phyloP scores from a whole-genome alignment of 371 early-diverging fungal genomes.

The Saksenaea vasiformis region DNA sequence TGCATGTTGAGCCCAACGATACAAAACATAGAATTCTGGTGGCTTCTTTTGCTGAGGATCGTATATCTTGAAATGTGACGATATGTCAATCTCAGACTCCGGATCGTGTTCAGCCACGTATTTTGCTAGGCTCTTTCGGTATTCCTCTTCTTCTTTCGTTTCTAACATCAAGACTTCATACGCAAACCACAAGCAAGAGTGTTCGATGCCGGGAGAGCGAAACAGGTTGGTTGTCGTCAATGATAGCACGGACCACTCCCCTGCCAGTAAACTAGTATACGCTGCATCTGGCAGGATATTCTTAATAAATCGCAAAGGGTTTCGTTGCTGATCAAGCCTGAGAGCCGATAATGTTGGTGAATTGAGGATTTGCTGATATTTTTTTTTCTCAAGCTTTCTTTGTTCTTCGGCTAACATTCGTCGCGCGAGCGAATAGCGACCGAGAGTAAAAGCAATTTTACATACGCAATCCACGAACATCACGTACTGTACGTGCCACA shows the following conservation, averaged over 20 bases:
- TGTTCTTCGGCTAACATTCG: conserved; percentile 34
- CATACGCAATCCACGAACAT: conserved; percentile 36
- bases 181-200: conserved; percentile 56
- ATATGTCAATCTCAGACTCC: conserved; percentile 26
- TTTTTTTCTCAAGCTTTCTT: conserved; percentile 16
- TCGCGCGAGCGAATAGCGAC: conserved; percentile 23
- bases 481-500: conserved; percentile 38
- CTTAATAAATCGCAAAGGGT: conserved; percentile 33
- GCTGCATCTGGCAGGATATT: conserved; percentile 46
- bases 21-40: conserved; percentile 55
- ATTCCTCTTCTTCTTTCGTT: conserved; percentile 45
- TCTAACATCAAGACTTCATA: conserved; percentile 60
- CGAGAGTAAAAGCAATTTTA: conserved; percentile 28
- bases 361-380: conserved; percentile 26
- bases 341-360: conserved; percentile 21
- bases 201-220: conserved; percentile 52
- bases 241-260: conserved; percentile 56
- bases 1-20: conserved; percentile 61
- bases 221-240: conserved; percentile 47
- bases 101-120: conserved; percentile 21
- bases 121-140: conserved; percentile 42
- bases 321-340: conserved; percentile 22
- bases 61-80: conserved; percentile 28
- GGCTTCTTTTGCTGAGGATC: conserved; percentile 45
- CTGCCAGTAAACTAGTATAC: conserved; percentile 50